phyloP scores from a whole-genome alignment of 2,329 filamentous ascomycete genomes.

The Erysiphe pulchra region DNA sequence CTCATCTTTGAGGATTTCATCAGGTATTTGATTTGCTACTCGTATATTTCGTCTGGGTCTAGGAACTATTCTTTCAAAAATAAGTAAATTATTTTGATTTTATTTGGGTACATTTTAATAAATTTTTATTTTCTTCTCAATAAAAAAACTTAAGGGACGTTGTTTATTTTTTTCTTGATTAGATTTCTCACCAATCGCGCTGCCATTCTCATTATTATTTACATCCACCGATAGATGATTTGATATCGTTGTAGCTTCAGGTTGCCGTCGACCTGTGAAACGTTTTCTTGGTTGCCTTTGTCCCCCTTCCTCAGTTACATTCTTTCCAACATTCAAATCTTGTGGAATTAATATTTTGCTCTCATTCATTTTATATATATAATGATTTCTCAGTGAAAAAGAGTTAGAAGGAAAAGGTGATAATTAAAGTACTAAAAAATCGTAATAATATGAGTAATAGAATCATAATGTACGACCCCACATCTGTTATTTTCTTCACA shows the following conservation, averaged over 20 bases:
- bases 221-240: conserved; percentile 16
- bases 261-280: conserved; percentile 65
- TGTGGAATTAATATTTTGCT: no score
- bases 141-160: neutral
- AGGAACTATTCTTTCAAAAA: conserved; percentile 25
- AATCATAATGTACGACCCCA: no score
- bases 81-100: neutral
- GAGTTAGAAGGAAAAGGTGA: no score
- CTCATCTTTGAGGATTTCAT: conserved; percentile 61
- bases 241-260: conserved; percentile 28
- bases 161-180: neutral
- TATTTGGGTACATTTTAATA: conserved; percentile 8
- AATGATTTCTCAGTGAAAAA: no score
- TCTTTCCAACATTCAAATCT: no score
- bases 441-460: no score
- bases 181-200: conserved; percentile 23
- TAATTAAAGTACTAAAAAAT: no score
- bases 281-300: conserved; percentile 57
- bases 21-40: conserved; percentile 73
- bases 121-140: conserved; percentile 23
- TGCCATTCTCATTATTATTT: conserved; percentile 19
- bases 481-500: no score
- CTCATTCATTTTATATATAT: no score
- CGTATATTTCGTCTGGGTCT: conserved; percentile 48
- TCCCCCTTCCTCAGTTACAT: conserved; percentile 1